Evolutionary conservation across 106 monocot genomes (phyloP), one percentile per base, ranked within the genome.

Genomic region (Vanilla planifolia): DNA sequence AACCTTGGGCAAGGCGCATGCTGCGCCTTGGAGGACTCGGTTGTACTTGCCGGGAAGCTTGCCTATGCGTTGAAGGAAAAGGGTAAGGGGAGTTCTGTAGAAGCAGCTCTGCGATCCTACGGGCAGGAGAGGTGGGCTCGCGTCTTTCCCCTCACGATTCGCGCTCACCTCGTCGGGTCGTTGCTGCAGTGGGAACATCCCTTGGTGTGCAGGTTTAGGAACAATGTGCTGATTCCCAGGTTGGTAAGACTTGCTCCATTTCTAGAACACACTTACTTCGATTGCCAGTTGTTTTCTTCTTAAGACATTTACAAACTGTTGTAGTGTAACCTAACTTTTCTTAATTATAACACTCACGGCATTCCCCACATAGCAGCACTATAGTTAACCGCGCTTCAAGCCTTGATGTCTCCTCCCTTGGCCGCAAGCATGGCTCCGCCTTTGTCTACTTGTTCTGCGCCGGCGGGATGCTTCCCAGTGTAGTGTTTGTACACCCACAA

Each of bases 1-100:
- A 90, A 96, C 53, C 84, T 96, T 1, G 95, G 90, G 0, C 95
- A 90, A 43, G 95, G 95, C 13, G 90, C 75, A 0, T 96, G 95
- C 62, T 91, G 95, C 23, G 90, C 95, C 1, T 50, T 90, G 21
- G 90, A 96, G 64, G 90, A 96, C 57, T 62, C 90, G 2, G 81
- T 89, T 6, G 53, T 84, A 53, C 86, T 96, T 0, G 69, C 90
- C 0, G 59, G 59, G 16, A 90, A 79, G 59, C 79, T 96, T 3
- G 76, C 79, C 5, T 52, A 26, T 16, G 76, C 67, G 21, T 40
- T 79, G 1, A 34, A 32, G 3, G 46, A 59, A 3, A n/a, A n/a
- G n/a, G n/a, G n/a, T n/a, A n/a, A n/a, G n/a, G 70, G 78, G 11
- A 65, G 55, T 19, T 1, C 22, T 25, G 64, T 91, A 6, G 73